Percentiles rank a stretch among this genome's conserved stretches.
Conservation (phyloP, 2,329 filamentous ascomycete genomes). For the Sclerotiophoma versabilis region DNA sequence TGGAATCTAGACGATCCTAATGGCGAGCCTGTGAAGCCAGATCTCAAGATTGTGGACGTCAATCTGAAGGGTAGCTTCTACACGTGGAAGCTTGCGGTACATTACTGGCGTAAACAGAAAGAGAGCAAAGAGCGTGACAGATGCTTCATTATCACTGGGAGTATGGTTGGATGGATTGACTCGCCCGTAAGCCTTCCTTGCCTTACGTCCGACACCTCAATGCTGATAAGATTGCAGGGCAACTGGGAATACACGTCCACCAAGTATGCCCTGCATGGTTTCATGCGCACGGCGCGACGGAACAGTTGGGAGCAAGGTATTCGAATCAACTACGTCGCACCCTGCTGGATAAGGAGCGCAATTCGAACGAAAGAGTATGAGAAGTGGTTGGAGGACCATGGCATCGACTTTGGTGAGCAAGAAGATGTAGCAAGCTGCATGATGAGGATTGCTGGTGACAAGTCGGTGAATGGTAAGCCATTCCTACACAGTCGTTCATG, state of each 20-base stretch:
- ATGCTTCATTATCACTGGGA: slow-evolving; percentile 30
- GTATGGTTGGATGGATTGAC: slow-evolving; percentile 28
- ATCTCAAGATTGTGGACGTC: slow-evolving; percentile 25
- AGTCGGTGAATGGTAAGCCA: slow-evolving; percentile 26
- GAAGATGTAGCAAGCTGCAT: slow-evolving; percentile 45
- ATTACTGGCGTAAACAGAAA: slow-evolving; percentile 28
- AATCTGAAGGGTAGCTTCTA: slow-evolving; percentile 26
- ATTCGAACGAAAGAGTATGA: slow-evolving; percentile 51
- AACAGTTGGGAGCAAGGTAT: slow-evolving; percentile 26
- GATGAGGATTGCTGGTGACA: slow-evolving; percentile 40
- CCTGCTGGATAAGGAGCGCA: slow-evolving; percentile 31
- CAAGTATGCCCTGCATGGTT: slow-evolving; percentile 27
- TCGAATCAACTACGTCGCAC: slow-evolving; percentile 28
- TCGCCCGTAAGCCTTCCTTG: slow-evolving; percentile 14
- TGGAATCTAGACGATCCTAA: slow-evolving; percentile 55
- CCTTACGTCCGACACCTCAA: neutral
- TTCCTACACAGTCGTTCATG: neutral
- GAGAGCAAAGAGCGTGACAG: slow-evolving; percentile 22
- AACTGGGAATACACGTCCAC: slow-evolving; percentile 52
- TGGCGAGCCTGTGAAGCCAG: slow-evolving; percentile 23
- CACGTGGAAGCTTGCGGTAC: slow-evolving; percentile 28
- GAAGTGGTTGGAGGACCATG: slow-evolving; percentile 49
- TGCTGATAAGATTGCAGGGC: slow-evolving; percentile 18
- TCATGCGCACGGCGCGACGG: slow-evolving; percentile 24
- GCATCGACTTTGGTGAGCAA: slow-evolving; percentile 50